Evolutionary conservation across 1,139 yeast genomes (phyloP).

Genomic region (Yamadazyma triangularis): DNA sequence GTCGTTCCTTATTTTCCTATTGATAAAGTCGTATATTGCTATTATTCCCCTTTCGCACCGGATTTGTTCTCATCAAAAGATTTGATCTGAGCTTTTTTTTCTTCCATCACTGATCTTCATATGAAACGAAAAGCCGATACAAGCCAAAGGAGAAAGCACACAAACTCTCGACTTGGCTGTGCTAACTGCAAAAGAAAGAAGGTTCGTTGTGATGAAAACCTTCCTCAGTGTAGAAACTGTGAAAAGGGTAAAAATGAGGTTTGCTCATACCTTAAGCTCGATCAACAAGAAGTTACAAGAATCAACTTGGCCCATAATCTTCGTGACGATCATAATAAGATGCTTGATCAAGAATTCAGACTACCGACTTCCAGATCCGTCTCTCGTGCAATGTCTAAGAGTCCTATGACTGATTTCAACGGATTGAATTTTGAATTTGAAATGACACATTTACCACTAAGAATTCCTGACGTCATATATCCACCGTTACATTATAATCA

Average conservation of each 20-base stretch:
- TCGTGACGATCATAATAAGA: conserved; percentile 25
- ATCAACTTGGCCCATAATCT: conserved; percentile 26
- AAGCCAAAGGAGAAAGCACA: conserved; percentile 29
- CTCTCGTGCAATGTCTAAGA: background rate
- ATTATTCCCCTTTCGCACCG: too few relatives aligned
- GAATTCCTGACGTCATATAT: conserved; percentile 19
- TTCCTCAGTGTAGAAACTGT: conserved; percentile 41
- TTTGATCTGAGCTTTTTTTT: too few relatives aligned
- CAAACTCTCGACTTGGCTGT: conserved; percentile 43
- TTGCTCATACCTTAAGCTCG: conserved; percentile 31
- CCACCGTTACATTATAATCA: conserved; percentile 23
- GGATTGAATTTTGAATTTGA: conserved; percentile 24
- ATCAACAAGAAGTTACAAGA: conserved; percentile 20
- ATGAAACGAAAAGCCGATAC: too few relatives aligned
- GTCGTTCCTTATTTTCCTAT: too few relatives aligned
- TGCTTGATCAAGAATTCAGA: conserved; percentile 22
- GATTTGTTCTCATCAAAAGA: background rate
- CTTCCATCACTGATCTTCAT: conserved; percentile 5
- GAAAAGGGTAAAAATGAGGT: conserved; percentile 22
- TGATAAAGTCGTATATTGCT: too few relatives aligned
- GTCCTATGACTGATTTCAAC: conserved; percentile 2
- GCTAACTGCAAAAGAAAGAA: conserved; percentile 39
- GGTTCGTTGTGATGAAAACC: conserved; percentile 44
- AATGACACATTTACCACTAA: conserved; percentile 18
- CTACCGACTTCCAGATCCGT: conserved; percentile 21